A percentile compares a stretch with the other conserved stretches of the same genome.
Conservation (phyloP, 2,329 filamentous ascomycete species). For the Calonectria ilicicola region DNA sequence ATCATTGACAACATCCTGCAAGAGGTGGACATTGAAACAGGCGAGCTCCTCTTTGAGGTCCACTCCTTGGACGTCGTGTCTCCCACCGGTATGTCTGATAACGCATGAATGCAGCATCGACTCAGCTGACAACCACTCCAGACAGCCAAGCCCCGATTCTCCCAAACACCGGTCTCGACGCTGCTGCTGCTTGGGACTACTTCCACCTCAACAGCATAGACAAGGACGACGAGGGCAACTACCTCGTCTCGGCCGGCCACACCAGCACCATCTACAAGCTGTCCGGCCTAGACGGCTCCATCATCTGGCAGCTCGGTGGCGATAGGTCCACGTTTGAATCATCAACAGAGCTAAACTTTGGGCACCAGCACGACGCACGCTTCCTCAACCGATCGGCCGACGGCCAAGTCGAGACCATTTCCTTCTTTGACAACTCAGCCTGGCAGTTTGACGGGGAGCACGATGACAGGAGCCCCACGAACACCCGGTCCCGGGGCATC, state of each 20-base stretch:
- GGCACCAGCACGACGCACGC: constrained; percentile 65
- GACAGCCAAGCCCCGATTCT: constrained; percentile 22
- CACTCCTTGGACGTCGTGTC: constrained; percentile 25
- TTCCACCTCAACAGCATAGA: constrained; percentile 52
- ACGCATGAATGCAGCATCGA: background rate
- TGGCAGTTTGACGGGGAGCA: constrained; percentile 26
- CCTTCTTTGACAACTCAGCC: constrained; percentile 64
- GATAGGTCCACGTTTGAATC: constrained; percentile 50
- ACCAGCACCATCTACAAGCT: constrained; percentile 33
- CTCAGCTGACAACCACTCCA: background rate
- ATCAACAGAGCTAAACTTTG: constrained; percentile 52
- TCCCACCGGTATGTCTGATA: constrained; percentile 15
- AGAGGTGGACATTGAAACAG: constrained; percentile 32
- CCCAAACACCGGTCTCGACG: constrained; percentile 14
- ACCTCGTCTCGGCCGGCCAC: constrained; percentile 42
- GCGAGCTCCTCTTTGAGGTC: constrained; percentile 29
- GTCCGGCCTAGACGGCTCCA: constrained; percentile 58
- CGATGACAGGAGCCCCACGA: background rate
- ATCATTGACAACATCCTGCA: constrained; percentile 48
- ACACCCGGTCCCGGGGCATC: constrained; percentile 50
- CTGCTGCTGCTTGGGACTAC: constrained; percentile 38
- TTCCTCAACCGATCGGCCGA: constrained; percentile 50
- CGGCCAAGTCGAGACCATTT: constrained; percentile 59
- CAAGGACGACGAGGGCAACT: constrained; percentile 49
- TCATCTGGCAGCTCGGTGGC: constrained; percentile 66